Percentiles rank a stretch among this genome's conserved stretches.
Conservation (phyloP, 257 asterid species). For the Gentiana dahurica region DNA sequence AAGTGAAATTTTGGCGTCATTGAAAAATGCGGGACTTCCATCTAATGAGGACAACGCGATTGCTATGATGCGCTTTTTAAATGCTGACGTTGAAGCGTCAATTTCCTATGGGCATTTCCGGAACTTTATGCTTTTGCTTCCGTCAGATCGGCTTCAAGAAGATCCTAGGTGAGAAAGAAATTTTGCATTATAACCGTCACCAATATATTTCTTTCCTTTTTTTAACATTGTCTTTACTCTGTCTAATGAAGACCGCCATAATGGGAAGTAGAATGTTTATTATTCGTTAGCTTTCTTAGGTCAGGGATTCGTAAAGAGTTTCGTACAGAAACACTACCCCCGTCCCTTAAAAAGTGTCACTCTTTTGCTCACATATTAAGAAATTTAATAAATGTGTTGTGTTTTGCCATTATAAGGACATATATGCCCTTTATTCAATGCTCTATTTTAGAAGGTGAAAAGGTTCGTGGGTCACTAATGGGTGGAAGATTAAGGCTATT, state of each 20-base stretch:
- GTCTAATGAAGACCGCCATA: background rate
- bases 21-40: slow-evolving; percentile 91
- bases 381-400: too few relatives aligned
- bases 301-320: too few relatives aligned
- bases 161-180: slow-evolving; percentile 68
- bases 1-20: slow-evolving; percentile 83
- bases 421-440: too few relatives aligned
- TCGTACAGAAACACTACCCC: too few relatives aligned
- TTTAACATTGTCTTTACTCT: background rate
- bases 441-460: too few relatives aligned
- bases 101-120: slow-evolving; percentile 98
- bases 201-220: background rate
- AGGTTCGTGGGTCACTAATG: too few relatives aligned
- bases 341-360: too few relatives aligned
- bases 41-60: slow-evolving; percentile 98
- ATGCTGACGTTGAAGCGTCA: slow-evolving; percentile 80
- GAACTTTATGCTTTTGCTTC: slow-evolving; percentile 93
- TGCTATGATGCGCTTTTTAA: slow-evolving; percentile 98
- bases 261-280: too few relatives aligned
- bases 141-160: slow-evolving; percentile 95
- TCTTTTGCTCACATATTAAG: too few relatives aligned
- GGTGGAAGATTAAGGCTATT: too few relatives aligned
- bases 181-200: background rate
- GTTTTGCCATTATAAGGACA: too few relatives aligned
- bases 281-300: too few relatives aligned